Conservation (phyloP, 2,329 filamentous ascomycete genomes). For the Didymella pomorum region DNA sequence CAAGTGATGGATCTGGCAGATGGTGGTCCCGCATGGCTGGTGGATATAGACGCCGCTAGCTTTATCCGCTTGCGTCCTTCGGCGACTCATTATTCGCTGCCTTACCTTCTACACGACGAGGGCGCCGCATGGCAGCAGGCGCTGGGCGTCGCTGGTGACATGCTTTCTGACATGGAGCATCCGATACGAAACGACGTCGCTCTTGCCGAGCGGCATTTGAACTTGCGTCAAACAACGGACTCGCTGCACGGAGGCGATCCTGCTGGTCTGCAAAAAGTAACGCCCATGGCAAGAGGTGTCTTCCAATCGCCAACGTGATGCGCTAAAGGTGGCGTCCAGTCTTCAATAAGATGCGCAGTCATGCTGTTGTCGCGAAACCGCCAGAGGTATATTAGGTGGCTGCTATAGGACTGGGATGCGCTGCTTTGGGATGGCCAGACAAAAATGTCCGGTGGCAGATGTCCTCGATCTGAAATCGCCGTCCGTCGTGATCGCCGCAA, state of each 20-base stretch:
- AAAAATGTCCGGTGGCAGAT: slow-evolving; percentile 49
- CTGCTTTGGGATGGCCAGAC: slow-evolving; percentile 35
- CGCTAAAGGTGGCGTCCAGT: slow-evolving; percentile 39
- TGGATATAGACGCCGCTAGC: slow-evolving; percentile 28
- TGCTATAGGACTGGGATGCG: slow-evolving; percentile 33
- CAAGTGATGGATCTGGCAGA: slow-evolving; percentile 33
- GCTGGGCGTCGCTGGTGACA: slow-evolving; percentile 7
- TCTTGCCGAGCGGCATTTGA: slow-evolving; percentile 24
- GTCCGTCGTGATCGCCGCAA: slow-evolving; percentile 46
- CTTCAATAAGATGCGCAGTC: slow-evolving; percentile 25
- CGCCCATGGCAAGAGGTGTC: slow-evolving; percentile 25
- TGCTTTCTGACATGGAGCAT: neutral
- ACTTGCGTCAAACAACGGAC: slow-evolving; percentile 40
- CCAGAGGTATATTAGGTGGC: slow-evolving; percentile 33
- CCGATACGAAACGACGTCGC: slow-evolving; percentile 10
- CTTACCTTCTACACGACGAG: slow-evolving; percentile 18
- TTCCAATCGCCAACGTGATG: slow-evolving; percentile 34
- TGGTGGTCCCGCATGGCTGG: slow-evolving; percentile 32
- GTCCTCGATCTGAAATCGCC: slow-evolving; percentile 23
- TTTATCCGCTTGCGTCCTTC: slow-evolving; percentile 24
- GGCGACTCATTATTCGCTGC: slow-evolving; percentile 12
- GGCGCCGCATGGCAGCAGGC: neutral
- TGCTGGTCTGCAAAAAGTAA: slow-evolving; percentile 25
- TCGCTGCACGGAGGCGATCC: slow-evolving; percentile 35
- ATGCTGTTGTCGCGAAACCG: slow-evolving; percentile 36